These are phyloP conservation scores for Aspergillus sp. DNA, from an alignment of 2,329 filamentous ascomycete genomes.

Conservation along the genomic window DNA sequence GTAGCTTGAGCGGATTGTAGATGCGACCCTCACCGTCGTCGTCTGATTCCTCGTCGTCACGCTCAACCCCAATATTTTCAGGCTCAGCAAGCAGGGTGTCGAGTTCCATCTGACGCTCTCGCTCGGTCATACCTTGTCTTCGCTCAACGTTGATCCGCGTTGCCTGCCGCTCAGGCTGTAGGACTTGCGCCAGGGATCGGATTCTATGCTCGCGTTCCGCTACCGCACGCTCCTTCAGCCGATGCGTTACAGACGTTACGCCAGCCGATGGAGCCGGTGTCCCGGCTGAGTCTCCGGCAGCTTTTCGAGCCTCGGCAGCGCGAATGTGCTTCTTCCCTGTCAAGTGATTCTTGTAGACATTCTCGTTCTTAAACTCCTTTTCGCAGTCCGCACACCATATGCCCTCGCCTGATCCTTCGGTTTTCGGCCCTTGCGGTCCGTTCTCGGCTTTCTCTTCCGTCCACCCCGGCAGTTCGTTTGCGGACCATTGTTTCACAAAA, in stretches of 20 bases:
- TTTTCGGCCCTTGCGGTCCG: slow-evolving; percentile 35
- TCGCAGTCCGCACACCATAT: slow-evolving; percentile 88
- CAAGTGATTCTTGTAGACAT: slow-evolving; percentile 84
- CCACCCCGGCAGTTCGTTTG: slow-evolving; percentile 74
- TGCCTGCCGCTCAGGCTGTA: slow-evolving; percentile 79
- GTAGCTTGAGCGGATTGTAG: slow-evolving; percentile 93
- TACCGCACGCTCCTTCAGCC: slow-evolving; percentile 78
- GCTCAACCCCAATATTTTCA: slow-evolving; percentile 27
- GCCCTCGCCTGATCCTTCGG: slow-evolving; percentile 54
- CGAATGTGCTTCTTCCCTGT: slow-evolving; percentile 88
- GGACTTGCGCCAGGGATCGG: slow-evolving; percentile 66
- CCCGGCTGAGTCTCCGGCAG: slow-evolving; percentile 30
- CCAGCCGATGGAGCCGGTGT: slow-evolving; percentile 15
- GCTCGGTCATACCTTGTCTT: slow-evolving; percentile 93
- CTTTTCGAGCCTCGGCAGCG: slow-evolving; percentile 58
- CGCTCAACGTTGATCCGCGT: slow-evolving; percentile 92
- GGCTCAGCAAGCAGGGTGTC: slow-evolving; percentile 68
- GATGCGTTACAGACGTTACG: slow-evolving; percentile 24
- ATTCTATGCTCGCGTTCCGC: slow-evolving; percentile 82
- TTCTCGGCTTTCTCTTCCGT: slow-evolving; percentile 43
- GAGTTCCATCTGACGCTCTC: slow-evolving; percentile 86
- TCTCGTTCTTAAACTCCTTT: slow-evolving; percentile 91
- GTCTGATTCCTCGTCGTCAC: slow-evolving; percentile 53
- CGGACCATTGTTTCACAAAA: slow-evolving; percentile 74
- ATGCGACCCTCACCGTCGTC: slow-evolving; percentile 76